Evolutionary conservation across 2,329 filamentous ascomycete species (phyloP), one percentile per base, ranked within the genome.

Genomic region (Trichoderma arundinaceum): DNA sequence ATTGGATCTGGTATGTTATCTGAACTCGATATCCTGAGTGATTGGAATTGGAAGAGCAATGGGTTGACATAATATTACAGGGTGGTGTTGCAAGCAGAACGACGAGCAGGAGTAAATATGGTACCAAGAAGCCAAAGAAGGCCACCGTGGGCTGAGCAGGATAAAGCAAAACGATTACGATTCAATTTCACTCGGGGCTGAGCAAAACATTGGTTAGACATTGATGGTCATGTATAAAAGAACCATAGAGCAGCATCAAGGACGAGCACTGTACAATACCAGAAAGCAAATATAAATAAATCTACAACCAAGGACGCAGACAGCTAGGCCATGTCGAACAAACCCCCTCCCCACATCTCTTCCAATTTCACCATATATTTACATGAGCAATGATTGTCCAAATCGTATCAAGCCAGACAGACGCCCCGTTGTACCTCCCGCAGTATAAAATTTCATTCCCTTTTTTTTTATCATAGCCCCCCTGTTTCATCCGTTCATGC

Each of bases 41-140:
- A 12, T n/a, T 8, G 12, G 2, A 28, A 28, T 28, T 4, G 22
- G 22, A 28, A 28, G 22, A 7, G 22, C 7, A 32, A n/a, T 17
- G 38, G 5, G 35, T 70, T 75, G 41, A 74, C 59, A 7, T 22
- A 28, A 12, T 15, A 32, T 22, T 19, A 28, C 22, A 97, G 94
- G 92, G 92, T 75, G 95, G 95, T 83, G 95, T 99, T 70, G 89
- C 88, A 22, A 95, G 88, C 77, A 86, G 95, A 72, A 86, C 90
- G 74, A 92, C 89, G 22, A 92, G 91, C 78, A 86, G 95, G 74
- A 97, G 93, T 74, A 99, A 99, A 81, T 99, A 97, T 76, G 95
- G 95, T 68, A 96, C 95, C 57, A 99, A 99, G 89, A 98, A 97
- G 83, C 94, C 95, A 0, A 98, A 98, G 89, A 88, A 88, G 77